Conservation (phyloP, 148 eudicot genomes). For the Amaranthus cruentus region DNA sequence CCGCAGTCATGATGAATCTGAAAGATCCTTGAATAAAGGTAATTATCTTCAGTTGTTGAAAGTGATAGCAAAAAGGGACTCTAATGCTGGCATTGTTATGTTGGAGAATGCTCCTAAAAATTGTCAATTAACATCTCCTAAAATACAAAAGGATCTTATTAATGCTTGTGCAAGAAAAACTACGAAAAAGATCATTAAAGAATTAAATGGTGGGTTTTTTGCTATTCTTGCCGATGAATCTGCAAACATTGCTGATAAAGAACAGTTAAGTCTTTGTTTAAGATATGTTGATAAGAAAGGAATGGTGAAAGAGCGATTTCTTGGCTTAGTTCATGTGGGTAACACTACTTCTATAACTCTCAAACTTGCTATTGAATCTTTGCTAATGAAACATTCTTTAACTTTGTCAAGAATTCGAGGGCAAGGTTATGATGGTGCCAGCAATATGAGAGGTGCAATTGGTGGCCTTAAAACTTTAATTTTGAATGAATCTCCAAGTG, state of each 20-base stretch:
- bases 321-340: too few relatives aligned
- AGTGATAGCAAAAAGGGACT: too few relatives aligned
- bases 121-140: too few relatives aligned
- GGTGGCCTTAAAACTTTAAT: too few relatives aligned
- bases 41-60: too few relatives aligned
- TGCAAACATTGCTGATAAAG: not conserved
- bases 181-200: not conserved
- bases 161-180: not conserved
- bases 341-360: too few relatives aligned
- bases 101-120: too few relatives aligned
- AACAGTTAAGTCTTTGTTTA: not conserved
- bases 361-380: too few relatives aligned
- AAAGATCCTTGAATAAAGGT: too few relatives aligned
- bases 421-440: constrained; percentile 12
- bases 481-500: not conserved
- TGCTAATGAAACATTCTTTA: not conserved
- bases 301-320: too few relatives aligned
- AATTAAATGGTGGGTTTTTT: not conserved
- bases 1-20: not conserved
- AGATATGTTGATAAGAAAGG: too few relatives aligned
- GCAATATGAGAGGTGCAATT: constrained; percentile 20
- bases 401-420: not conserved
- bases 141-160: not conserved
- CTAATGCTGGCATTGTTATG: too few relatives aligned
- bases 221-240: constrained; percentile 11